Evolutionary conservation across 2,329 filamentous ascomycete genomes (phyloP), one percentile per base, ranked within the genome.

Genomic region (Botrytis cinerea): DNA sequence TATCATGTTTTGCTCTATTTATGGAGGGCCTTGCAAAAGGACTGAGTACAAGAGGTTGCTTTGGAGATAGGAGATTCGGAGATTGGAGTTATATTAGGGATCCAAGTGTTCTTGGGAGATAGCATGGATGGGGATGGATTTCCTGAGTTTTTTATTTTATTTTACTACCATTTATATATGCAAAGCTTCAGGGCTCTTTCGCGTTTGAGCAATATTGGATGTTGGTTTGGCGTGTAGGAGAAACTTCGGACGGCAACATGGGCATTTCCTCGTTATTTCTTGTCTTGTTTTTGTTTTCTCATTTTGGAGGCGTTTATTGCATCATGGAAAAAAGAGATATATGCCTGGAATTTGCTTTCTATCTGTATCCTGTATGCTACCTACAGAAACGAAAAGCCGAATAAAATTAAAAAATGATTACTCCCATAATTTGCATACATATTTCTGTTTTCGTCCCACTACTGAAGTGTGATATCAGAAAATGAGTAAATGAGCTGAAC

Each of bases 71-170:
- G 51, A 70, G 48, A 54, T n/a, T 57, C 14, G 22, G 68, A 38
- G 35, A 51, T 64, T 61, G 43, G 69, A 71, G 69, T 71, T 71
- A 43, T 64, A 54, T 40, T 43, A 43, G 69, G 59, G 48, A 48
- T 66, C 25, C n/a, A 45, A n/a, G 61, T 32, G 18, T 35, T 32
- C 43, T 62, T 43, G 22, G 38, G 60, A 62, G 60, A 62, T 10
- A 35, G 43, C 22, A 40, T 61, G 59, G 22, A 40, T 46, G 28
- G 43, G 62, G 45, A 54, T 38, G 35, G 35, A 68, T 57, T 16
- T 40, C 64, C 64, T 18, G 25, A 43, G 25, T 28, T 28, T 40
- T 51, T 32, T 32, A 2, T 32, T 32, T 32, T 32, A 2, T 48
- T 51, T 48, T n/a, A 48, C 28, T 14, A 38, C 20, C 32, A 25